Evolutionary conservation across 179 eudicot genomes (phyloP).

Genomic region (Spergularia azorica): DNA sequence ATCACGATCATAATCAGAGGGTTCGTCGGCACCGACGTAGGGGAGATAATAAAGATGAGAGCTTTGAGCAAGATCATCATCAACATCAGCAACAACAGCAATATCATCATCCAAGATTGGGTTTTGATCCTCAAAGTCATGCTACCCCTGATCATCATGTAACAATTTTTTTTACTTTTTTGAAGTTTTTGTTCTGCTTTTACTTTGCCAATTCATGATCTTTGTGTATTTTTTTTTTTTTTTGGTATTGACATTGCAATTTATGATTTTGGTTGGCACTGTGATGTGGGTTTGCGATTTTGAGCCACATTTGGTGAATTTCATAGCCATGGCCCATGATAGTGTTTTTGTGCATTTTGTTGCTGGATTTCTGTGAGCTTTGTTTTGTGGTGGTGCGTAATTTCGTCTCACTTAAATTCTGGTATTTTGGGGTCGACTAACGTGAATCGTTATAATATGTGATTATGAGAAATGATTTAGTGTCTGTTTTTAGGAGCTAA

Average conservation of each 20-base stretch:
- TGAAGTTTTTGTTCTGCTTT: background rate
- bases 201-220: background rate
- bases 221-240: background rate
- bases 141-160: conserved; percentile 52
- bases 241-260: background rate
- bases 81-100: conserved; percentile 12
- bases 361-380: background rate
- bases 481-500: background rate
- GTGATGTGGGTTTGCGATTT: background rate
- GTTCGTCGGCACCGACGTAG: conserved; percentile 31
- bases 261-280: background rate
- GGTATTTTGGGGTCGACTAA: background rate
- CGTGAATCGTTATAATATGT: background rate
- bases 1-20: conserved; percentile 15
- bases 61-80: conserved; percentile 31
- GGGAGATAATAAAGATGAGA: conserved; percentile 33
- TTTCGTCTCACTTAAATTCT: background rate
- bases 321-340: background rate
- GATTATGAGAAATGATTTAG: background rate
- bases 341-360: conserved; percentile 9
- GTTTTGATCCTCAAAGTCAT: conserved; percentile 48
- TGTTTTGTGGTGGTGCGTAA: conserved; percentile 7
- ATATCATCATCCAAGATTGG: conserved; percentile 21
- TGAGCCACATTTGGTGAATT: background rate
- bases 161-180: background rate